Percentiles rank a stretch among this genome's conserved stretches.
phyloP scores from a whole-genome alignment of 495 filamentous ascomycete genomes.

The Penicillium coprophilum region DNA sequence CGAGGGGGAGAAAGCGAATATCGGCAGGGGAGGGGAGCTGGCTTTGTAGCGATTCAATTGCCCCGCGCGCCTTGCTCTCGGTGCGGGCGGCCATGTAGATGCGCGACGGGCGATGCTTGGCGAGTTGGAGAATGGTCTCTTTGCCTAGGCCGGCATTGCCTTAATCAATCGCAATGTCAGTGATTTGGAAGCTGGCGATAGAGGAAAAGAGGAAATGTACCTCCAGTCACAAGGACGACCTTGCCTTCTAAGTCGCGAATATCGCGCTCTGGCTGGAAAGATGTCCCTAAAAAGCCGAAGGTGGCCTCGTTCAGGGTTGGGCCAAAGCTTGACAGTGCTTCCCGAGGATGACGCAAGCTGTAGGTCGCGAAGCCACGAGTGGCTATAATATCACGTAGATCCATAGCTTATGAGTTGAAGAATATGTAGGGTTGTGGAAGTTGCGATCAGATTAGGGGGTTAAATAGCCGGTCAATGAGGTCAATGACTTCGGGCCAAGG shows the following conservation, averaged over 20 bases:
- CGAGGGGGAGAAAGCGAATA: slow-evolving; percentile 50
- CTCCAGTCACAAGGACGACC: slow-evolving; percentile 63
- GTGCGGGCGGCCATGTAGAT: slow-evolving; percentile 66
- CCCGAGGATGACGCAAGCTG: slow-evolving; percentile 36
- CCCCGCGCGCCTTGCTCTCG: slow-evolving; percentile 48
- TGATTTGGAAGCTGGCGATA: not conserved
- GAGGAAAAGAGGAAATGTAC: slow-evolving; percentile 27
- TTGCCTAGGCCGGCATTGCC: slow-evolving; percentile 68
- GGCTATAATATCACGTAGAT: slow-evolving; percentile 23
- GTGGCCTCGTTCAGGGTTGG: slow-evolving; percentile 44
- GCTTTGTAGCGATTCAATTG: slow-evolving; percentile 51
- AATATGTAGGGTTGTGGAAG: not conserved
- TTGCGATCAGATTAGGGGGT: not conserved
- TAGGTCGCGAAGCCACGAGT: slow-evolving; percentile 21
- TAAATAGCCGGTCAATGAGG: not conserved
- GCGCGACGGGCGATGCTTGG: slow-evolving; percentile 57
- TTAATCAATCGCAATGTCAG: slow-evolving; percentile 20
- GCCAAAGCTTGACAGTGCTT: slow-evolving; percentile 35
- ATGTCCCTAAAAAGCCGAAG: slow-evolving; percentile 36
- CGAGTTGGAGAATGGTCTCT: slow-evolving; percentile 61
- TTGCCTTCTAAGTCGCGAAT: slow-evolving; percentile 57
- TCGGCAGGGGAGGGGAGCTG: slow-evolving; percentile 42
- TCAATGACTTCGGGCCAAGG: not conserved
- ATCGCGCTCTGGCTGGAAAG: slow-evolving; percentile 55
- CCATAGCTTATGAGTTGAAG: slow-evolving; percentile 11